Base-by-base conservation (phyloP, 192 early-diverging fungal genomes). In the Spizellomyces punctatus region DNA sequence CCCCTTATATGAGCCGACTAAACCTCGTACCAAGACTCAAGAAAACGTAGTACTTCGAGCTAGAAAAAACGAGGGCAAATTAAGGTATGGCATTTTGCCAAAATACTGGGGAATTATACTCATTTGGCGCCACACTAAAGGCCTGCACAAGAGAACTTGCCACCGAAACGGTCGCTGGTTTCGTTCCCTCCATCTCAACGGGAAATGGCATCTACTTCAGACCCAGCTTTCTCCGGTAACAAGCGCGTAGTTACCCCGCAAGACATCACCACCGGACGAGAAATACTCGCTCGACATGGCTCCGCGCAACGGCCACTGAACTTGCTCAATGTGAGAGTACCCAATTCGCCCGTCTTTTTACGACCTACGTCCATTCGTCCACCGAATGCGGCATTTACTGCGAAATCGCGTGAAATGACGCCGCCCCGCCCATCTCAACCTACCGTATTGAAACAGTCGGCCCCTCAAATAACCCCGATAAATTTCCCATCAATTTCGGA, bases 311-410 rank as follows among this genome's bases (percentile, higher is more conserved):
- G 52, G 10, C 64, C 72, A 19, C 64, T 64, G 10, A 65, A 72
- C 48, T 65, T 67, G 22, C 66, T 66, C 42, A 67, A 73, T 47
- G 72, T 73, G 14, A n/a, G 64, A 41, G 10, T 73, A 19, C 66
- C 72, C 4, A 66, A 43, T 19, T 63, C 72, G 2, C 72, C 72
- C 21, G 72, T 73, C 10, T 73, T 73, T 46, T 19, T 73, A 7
- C 10, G 72, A 27, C 63, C 63, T 5, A 73, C 72, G 3, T 58
- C 63, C 21, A 67, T 66, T 21, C 47, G 64, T 8, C 72, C 72
- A 16, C 64, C 64, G 42, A 69, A 45, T 48, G 10, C 46, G 12
- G 42, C 58, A 46, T 21, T 19, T n/a, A n/a, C n/a, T 48, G 17
- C 44, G 45, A 65, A 17, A 9, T 22, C 54, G 22, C n/a, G 22